A percentile compares a stretch with the other conserved stretches of the same genome.
phyloP scores from a whole-genome alignment of 2,329 filamentous ascomycete species.

The Colletotrichum orbiculare region DNA sequence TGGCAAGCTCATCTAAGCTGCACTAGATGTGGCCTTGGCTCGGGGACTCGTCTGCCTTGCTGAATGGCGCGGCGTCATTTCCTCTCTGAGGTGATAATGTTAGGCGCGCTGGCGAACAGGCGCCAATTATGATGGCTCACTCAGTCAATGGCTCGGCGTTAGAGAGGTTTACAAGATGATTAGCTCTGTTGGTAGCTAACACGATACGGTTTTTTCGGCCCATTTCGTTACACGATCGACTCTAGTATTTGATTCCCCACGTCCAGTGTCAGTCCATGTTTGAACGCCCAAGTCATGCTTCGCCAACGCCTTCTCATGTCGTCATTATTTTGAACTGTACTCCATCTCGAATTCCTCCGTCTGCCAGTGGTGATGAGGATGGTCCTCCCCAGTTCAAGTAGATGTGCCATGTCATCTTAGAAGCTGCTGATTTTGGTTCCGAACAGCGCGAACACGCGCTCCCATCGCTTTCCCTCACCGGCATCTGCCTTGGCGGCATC shows the following conservation, averaged over 20 bases:
- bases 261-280: not conserved
- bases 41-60: not conserved
- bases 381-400: too few relatives aligned
- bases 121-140: constrained; percentile 11
- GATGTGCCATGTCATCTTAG: not conserved
- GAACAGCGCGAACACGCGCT: constrained; percentile 72
- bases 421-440: constrained; percentile 65
- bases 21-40: constrained; percentile 1
- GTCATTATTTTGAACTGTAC: too few relatives aligned
- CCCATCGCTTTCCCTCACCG: constrained; percentile 63
- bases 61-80: not conserved
- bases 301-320: too few relatives aligned
- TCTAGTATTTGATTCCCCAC: not conserved
- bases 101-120: constrained; percentile 21
- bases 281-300: too few relatives aligned
- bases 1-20: too few relatives aligned
- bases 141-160: constrained; percentile 26
- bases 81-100: constrained; percentile 4
- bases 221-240: not conserved
- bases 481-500: constrained; percentile 57
- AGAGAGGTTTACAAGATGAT: constrained; percentile 24
- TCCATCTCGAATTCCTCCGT: too few relatives aligned
- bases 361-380: too few relatives aligned
- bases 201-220: constrained; percentile 12
- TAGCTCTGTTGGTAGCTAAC: constrained; percentile 26